Percentiles rank a stretch among this genome's conserved stretches.
Conservation (phyloP, 2,329 filamentous ascomycete species). For the Alternaria hordeiaustralica region DNA sequence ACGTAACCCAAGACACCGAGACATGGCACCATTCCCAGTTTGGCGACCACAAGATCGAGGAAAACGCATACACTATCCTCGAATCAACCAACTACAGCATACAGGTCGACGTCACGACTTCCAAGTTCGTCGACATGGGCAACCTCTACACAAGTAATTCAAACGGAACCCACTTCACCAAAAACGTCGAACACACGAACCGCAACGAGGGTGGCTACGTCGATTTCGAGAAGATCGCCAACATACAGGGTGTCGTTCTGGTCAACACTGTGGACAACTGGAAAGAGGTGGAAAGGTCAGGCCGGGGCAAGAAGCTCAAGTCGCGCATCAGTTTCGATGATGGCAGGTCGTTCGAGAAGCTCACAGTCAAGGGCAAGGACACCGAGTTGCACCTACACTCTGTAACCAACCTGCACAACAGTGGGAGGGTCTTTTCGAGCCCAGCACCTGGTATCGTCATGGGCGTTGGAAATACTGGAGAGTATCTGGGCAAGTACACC, state of each 20-base stretch:
- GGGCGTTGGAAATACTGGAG: constrained; percentile 90
- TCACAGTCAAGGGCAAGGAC: constrained; percentile 71
- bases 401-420: constrained; percentile 81
- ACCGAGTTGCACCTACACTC: constrained; percentile 86
- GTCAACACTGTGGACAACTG: constrained; percentile 90
- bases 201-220: constrained; percentile 77
- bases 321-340: constrained; percentile 95
- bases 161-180: constrained; percentile 93
- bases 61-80: constrained; percentile 87
- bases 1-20: constrained; percentile 81
- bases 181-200: constrained; percentile 92
- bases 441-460: constrained; percentile 92
- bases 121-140: constrained; percentile 73
- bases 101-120: constrained; percentile 89
- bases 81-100: constrained; percentile 98
- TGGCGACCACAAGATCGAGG: constrained; percentile 81
- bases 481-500: constrained; percentile 70
- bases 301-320: constrained; percentile 69
- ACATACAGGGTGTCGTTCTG: constrained; percentile 90
- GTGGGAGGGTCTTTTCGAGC: constrained; percentile 89
- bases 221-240: constrained; percentile 92
- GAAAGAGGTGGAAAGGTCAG: constrained; percentile 68
- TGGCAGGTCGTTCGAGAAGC: constrained; percentile 78
- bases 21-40: constrained; percentile 94
- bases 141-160: constrained; percentile 95